Conservation (phyloP, 345 rosid genomes). For the Eutrema japonicum region DNA sequence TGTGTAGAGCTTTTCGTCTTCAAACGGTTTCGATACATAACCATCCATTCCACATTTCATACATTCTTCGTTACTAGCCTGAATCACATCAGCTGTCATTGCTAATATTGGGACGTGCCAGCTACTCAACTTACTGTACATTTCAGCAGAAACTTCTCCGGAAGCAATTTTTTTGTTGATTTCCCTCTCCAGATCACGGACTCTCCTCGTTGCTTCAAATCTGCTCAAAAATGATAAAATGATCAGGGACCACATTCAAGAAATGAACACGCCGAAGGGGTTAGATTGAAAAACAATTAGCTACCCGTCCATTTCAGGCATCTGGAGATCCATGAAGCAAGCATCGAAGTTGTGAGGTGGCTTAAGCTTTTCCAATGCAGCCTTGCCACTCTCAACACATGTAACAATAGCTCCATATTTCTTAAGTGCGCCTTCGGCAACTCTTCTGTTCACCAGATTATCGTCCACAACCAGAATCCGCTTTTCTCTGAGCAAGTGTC, state of each 20-base stretch:
- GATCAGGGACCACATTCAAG: neutral
- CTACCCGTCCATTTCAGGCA: slow-evolving; percentile 99
- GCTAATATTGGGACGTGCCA: slow-evolving; percentile 88
- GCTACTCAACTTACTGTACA: slow-evolving; percentile 46
- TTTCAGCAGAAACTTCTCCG: slow-evolving; percentile 53
- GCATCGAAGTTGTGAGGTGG: slow-evolving; percentile 88
- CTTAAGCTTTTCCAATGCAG: slow-evolving; percentile 66
- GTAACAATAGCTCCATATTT: slow-evolving; percentile 81
- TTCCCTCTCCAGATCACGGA: slow-evolving; percentile 60
- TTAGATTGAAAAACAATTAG: slow-evolving; percentile 2
- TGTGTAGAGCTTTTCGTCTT: slow-evolving; percentile 75
- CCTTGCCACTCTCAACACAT: slow-evolving; percentile 78
- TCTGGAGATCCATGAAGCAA: slow-evolving; percentile 96
- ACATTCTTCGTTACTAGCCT: slow-evolving; percentile 75
- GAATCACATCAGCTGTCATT: slow-evolving; percentile 94
- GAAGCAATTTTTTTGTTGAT: slow-evolving; percentile 59
- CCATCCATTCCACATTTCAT: slow-evolving; percentile 88
- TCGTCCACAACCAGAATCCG: slow-evolving; percentile 89
- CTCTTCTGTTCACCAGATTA: slow-evolving; percentile 84
- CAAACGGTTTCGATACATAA: slow-evolving; percentile 82
- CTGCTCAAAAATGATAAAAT: slow-evolving; percentile 39
- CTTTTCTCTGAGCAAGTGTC: slow-evolving; percentile 62
- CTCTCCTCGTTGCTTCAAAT: slow-evolving; percentile 80
- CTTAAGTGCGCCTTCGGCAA: slow-evolving; percentile 87
- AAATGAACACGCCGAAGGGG: slow-evolving; percentile 3